These are phyloP conservation scores for Blepharisma stoltei DNA, from an alignment of 73 alveolate species.

Conservation along the genomic window DNA sequence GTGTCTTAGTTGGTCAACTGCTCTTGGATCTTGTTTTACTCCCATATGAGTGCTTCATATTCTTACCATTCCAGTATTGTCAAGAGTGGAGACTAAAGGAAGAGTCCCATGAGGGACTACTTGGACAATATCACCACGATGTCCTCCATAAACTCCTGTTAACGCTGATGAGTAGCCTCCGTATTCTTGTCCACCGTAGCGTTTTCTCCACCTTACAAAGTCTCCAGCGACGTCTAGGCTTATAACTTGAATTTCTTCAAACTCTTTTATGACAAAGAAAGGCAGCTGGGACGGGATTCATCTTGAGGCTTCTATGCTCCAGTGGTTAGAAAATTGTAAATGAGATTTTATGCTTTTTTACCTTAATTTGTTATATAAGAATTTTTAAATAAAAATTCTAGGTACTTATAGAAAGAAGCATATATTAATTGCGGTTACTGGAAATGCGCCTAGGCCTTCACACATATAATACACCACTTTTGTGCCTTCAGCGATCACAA, in stretches of 20 bases:
- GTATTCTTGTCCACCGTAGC: background rate
- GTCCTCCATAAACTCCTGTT: constrained; percentile 24
- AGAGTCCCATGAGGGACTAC: background rate
- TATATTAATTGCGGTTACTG: constrained; percentile 21
- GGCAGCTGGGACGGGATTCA: background rate
- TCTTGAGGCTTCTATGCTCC: background rate
- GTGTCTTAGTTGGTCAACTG: constrained; percentile 13
- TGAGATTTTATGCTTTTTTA: background rate
- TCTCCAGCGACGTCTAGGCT: background rate
- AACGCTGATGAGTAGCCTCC: background rate
- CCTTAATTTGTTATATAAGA: too few relatives aligned
- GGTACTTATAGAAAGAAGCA: too few relatives aligned
- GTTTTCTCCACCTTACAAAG: constrained; percentile 27
- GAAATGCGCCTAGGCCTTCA: constrained; percentile 26
- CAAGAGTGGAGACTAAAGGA: background rate
- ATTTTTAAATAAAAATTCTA: too few relatives aligned
- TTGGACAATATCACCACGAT: background rate
- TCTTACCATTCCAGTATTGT: background rate
- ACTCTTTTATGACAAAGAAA: background rate
- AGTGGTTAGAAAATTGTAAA: background rate
- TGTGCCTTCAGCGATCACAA: background rate
- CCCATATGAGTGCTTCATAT: constrained; percentile 9
- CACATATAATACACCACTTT: constrained; percentile 22
- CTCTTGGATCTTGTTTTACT: background rate
- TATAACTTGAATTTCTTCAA: constrained; percentile 1